These are phyloP conservation scores for Xylaria bambusicola DNA, from an alignment of 495 filamentous ascomycete genomes.

Conservation along the genomic window DNA sequence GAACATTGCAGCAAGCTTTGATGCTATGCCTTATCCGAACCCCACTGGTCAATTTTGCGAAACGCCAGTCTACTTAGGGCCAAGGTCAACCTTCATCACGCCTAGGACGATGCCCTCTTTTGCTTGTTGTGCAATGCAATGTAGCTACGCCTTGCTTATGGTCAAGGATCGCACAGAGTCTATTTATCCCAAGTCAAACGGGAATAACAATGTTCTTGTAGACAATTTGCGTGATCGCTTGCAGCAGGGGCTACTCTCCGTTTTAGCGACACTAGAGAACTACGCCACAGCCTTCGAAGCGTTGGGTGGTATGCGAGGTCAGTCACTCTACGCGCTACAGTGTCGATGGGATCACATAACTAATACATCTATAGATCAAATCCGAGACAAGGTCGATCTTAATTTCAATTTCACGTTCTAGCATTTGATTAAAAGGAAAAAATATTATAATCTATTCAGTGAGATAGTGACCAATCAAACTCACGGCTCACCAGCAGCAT, in stretches of 20 bases:
- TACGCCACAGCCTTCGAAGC: slow-evolving; percentile 63
- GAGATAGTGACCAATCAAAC: not conserved
- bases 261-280: slow-evolving; percentile 55
- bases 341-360: slow-evolving; percentile 8
- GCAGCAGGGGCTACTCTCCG: slow-evolving; percentile 53
- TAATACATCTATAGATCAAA: slow-evolving; percentile 25
- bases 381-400: slow-evolving; percentile 36
- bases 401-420: slow-evolving; percentile 18
- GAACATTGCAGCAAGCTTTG: slow-evolving; percentile 53
- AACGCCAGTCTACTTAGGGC: slow-evolving; percentile 32
- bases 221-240: slow-evolving; percentile 52
- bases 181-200: slow-evolving; percentile 38
- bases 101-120: slow-evolving; percentile 63
- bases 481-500: not conserved
- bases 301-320: slow-evolving; percentile 64
- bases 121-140: slow-evolving; percentile 65
- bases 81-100: slow-evolving; percentile 28
- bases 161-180: slow-evolving; percentile 53
- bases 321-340: slow-evolving; percentile 5
- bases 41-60: slow-evolving; percentile 37
- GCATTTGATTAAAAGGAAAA: not conserved
- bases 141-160: slow-evolving; percentile 64
- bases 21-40: slow-evolving; percentile 53
- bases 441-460: not conserved
- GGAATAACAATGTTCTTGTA: slow-evolving; percentile 40